These are phyloP conservation scores for Fusarium subtropicale DNA, from an alignment of 2,329 filamentous ascomycete species.

Conservation along the genomic window DNA sequence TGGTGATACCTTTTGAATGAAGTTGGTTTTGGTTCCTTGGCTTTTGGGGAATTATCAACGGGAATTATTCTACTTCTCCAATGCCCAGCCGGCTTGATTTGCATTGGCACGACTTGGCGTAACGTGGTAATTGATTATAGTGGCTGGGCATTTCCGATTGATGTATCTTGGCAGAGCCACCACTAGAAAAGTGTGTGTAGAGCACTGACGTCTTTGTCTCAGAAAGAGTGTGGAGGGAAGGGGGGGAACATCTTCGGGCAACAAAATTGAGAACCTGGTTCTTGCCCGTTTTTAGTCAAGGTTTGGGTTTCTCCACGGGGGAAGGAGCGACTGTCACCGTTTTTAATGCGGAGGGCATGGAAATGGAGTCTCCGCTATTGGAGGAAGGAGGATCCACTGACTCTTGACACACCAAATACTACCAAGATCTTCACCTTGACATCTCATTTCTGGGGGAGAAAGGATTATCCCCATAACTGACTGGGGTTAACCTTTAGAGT, in stretches of 20 bases:
- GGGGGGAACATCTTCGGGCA: constrained; percentile 3
- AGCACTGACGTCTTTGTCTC: background rate
- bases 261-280: constrained; percentile 20
- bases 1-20: background rate
- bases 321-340: background rate
- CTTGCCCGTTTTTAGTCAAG: background rate
- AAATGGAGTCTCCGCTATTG: constrained; percentile 35
- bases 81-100: constrained; percentile 37
- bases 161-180: background rate
- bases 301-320: background rate
- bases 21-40: background rate
- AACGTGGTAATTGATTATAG: constrained; percentile 27
- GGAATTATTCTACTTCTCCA: background rate
- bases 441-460: background rate
- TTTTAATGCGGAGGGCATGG: constrained; percentile 11
- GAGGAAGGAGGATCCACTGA: background rate
- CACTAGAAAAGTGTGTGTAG: background rate
- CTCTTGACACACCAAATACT: background rate
- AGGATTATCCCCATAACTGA: background rate
- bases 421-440: background rate
- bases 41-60: constrained; percentile 14
- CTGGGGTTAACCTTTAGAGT: background rate
- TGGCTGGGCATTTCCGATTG: constrained; percentile 24
- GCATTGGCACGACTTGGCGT: constrained; percentile 34
- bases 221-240: background rate